A percentile compares a stretch with the other conserved stretches of the same genome.
Evolutionary conservation across 805 yeast genomes (phyloP).

Genomic region (Candida tallmaniae): DNA sequence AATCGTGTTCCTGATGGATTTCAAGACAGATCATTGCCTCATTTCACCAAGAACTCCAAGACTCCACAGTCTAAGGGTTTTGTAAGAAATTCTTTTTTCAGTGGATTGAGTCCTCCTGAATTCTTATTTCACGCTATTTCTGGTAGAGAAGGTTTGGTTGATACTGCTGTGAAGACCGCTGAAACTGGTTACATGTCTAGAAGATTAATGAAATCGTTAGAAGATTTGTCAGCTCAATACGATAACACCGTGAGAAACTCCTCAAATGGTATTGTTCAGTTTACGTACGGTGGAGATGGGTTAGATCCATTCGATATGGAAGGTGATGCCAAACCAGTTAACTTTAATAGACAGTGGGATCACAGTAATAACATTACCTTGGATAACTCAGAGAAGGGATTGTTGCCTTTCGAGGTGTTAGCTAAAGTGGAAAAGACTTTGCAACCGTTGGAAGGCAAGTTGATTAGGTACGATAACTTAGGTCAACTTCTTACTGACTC

Average conservation of each 20-base stretch:
- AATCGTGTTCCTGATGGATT: constrained; percentile 99
- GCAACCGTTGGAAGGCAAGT: constrained; percentile 53
- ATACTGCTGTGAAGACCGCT: constrained; percentile 98
- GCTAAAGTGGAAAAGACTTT: constrained; percentile 53
- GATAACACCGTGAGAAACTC: constrained; percentile 95
- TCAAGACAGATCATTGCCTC: constrained; percentile 97
- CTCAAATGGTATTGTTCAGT: constrained; percentile 93
- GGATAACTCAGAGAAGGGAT: constrained; percentile 45
- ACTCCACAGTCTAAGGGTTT: constrained; percentile 98
- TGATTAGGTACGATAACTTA: constrained; percentile 67
- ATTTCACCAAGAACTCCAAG: constrained; percentile 90
- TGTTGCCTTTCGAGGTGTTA: constrained; percentile 68
- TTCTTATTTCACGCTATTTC: constrained; percentile 97
- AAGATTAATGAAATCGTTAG: constrained; percentile 94
- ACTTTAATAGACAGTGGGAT: constrained; percentile 91
- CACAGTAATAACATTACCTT: constrained; percentile 78
- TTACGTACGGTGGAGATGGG: constrained; percentile 98
- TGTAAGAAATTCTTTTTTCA: constrained; percentile 90
- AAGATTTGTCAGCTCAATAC: constrained; percentile 89
- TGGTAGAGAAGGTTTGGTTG: constrained; percentile 99
- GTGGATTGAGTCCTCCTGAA: constrained; percentile 95
- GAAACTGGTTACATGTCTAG: constrained; percentile 99
- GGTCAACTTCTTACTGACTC: constrained; percentile 50
- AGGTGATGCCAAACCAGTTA: constrained; percentile 96
- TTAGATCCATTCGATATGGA: constrained; percentile 98